Evolutionary conservation across 345 rosid species (phyloP), one percentile per base, ranked within the genome.

Genomic region (Lenwebbia sp.): DNA sequence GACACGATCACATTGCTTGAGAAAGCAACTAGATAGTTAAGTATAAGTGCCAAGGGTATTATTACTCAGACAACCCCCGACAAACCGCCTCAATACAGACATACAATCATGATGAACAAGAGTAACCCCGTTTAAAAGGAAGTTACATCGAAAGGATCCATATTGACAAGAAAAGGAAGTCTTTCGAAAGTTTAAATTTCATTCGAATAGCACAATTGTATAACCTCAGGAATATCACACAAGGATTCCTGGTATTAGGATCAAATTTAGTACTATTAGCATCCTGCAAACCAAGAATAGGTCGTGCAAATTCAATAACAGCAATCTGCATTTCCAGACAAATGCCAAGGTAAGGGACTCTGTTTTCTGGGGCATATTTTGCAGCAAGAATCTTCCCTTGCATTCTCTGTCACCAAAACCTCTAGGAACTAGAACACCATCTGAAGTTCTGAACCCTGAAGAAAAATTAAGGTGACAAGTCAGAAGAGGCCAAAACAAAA

Each of bases 291-390:
- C 96, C 94, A 26, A 98, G 94, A 86, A 94, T 93, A 76, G 92
- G 89, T 81, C 94, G 95, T 83, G 99, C 97, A 86, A 84, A 94
- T 90, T 98, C 99, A 78, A 98, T 92, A 81, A 98, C 99, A 56
- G 99, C 99, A 88, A 93, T 88, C 88, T 97, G 99, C 99, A 97
- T 97, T 41, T 99, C 99, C 30, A 98, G 92, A 87, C 99, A 98
- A 87, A 98, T 94, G 85, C 99, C 99, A 21, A 98, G 94, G 90
- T 88, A 98, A 70, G 99, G 98, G 87, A 95, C 86, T 90, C 88
- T 88, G 88, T 95, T n/a, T n/a, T n/a, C n/a, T n/a, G n/a, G n/a
- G n/a, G n/a, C n/a, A n/a, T n/a, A n/a, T n/a, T n/a, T n/a, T 2
- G 99, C 98, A 54, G 99, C 97, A 28, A 93, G 88, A 86, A 96